phyloP scores from a whole-genome alignment of 2,329 filamentous ascomycete genomes.

The Trichophyton mentagrophytes region DNA sequence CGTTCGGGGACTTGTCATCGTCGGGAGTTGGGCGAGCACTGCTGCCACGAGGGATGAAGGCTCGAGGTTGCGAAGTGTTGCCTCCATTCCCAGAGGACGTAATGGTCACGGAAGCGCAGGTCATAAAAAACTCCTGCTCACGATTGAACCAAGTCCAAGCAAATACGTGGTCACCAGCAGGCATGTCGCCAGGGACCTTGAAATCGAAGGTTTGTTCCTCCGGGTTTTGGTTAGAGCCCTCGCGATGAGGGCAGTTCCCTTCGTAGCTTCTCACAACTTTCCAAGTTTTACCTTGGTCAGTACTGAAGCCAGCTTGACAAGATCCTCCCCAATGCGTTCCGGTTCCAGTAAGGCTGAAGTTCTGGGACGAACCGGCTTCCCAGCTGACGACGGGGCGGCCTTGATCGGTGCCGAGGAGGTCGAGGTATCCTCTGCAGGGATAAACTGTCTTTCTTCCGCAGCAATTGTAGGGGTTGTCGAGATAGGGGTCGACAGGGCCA shows the following conservation, averaged over 20 bases:
- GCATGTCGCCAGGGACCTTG: conserved; percentile 33
- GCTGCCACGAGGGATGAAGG: not conserved
- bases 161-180: conserved; percentile 31
- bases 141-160: conserved; percentile 38
- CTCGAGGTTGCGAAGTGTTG: not conserved
- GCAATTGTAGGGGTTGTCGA: conserved; percentile 36
- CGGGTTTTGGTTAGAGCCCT: conserved; percentile 23
- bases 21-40: conserved; percentile 7
- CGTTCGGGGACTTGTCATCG: conserved; percentile 15
- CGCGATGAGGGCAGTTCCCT: conserved; percentile 36
- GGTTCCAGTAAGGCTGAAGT: conserved; percentile 23
- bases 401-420: conserved; percentile 32
- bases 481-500: conserved; percentile 23
- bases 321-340: conserved; percentile 37
- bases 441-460: conserved; percentile 27
- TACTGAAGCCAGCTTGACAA: conserved; percentile 36
- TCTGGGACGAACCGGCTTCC: conserved; percentile 30
- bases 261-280: conserved; percentile 35
- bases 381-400: conserved; percentile 33
- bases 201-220: conserved; percentile 35
- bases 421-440: conserved; percentile 34
- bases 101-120: conserved; percentile 36
- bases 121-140: conserved; percentile 36
- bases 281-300: conserved; percentile 34
- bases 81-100: conserved; percentile 7